phyloP scores from a whole-genome alignment of 164 flowering plant species.

The Saururus chinensis region DNA sequence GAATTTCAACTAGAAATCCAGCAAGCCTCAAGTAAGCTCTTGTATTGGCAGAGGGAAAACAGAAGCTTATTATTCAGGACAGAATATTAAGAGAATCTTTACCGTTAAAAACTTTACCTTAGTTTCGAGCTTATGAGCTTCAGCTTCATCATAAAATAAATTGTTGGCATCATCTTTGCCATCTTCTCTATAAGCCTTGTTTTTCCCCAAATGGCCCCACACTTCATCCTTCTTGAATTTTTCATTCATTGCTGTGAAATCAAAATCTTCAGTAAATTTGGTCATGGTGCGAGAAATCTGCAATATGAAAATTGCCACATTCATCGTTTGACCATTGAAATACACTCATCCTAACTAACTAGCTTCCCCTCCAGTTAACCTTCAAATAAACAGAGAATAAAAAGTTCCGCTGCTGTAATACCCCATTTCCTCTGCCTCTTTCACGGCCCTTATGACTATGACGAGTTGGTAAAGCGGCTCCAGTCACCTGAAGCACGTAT shows the following conservation, averaged over 20 bases:
- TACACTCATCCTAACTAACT: neutral
- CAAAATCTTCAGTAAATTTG: conserved; percentile 77
- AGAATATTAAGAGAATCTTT: no score
- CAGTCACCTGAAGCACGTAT: conserved; percentile 34
- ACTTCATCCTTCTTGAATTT: conserved; percentile 92
- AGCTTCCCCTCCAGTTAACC: neutral
- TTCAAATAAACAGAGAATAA: neutral
- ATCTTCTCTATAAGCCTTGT: conserved; percentile 24
- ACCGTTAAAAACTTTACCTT: conserved; percentile 21
- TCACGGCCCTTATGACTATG: conserved; percentile 44
- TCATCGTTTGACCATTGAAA: neutral
- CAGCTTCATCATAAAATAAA: conserved; percentile 28
- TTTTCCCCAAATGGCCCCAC: conserved; percentile 87
- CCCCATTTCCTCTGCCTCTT: conserved; percentile 71
- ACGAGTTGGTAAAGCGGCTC: conserved; percentile 32
- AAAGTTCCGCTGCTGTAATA: conserved; percentile 17
- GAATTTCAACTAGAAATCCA: no score
- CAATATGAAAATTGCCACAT: conserved; percentile 2
- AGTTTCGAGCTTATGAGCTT: conserved; percentile 20
- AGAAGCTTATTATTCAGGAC: no score
- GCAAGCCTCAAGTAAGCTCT: no score
- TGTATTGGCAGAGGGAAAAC: no score
- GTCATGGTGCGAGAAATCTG: conserved; percentile 46
- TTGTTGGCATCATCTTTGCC: conserved; percentile 23
- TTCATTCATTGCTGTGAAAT: conserved; percentile 90